Base-by-base conservation (phyloP, 2,329 filamentous ascomycete genomes). In the Fusarium phyllophilum region DNA sequence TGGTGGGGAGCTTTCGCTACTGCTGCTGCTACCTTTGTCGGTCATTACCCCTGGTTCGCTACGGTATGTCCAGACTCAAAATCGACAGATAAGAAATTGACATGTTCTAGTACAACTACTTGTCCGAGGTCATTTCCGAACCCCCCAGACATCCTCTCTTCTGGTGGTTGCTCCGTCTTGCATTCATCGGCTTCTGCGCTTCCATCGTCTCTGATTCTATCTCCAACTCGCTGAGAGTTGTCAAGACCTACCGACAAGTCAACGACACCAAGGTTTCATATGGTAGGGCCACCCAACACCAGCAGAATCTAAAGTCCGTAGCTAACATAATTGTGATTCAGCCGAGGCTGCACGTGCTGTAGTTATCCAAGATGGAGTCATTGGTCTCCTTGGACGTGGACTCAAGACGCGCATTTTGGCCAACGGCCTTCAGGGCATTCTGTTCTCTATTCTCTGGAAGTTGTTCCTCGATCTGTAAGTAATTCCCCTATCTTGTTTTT, bases 1-100 rank as follows among this genome's bases (percentile, higher is more conserved):
- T 87, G 85, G 85, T 87, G 85, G 85, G 85, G 85, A 17, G 85
- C 85, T 0, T 79, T 87, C 52, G 85, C 85, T 8, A 87, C 85
- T 0, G 85, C 85, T 0, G 85, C 83, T 3, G 85, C 85, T 1
- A 87, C 85, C 0, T 87, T 87, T 66, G 85, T 85, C 3, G 85
- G 85, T 6, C 83, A 87, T 56, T 87, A 87, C 45, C 85, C 85
- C 8, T 87, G 85, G 85, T 87, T 86, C 64, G 85, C 84, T 15
- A 87, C 85, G 0, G 85, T 85, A 74, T 56, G 80, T 48, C 5
- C 24, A 4, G 0, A 11, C 18, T 13, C 8, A 7, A 6, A 6
- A 5, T 5, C 2, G 8, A 17, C 2, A 20, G 18, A 24, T 5
- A 0, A 12, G 12, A 31, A 54, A 7, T n/a, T 77, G 7, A 77